These are phyloP conservation scores for Crepidotus variabilis DNA, from an alignment of 768 basidiomycete genomes.

Conservation along the genomic window DNA sequence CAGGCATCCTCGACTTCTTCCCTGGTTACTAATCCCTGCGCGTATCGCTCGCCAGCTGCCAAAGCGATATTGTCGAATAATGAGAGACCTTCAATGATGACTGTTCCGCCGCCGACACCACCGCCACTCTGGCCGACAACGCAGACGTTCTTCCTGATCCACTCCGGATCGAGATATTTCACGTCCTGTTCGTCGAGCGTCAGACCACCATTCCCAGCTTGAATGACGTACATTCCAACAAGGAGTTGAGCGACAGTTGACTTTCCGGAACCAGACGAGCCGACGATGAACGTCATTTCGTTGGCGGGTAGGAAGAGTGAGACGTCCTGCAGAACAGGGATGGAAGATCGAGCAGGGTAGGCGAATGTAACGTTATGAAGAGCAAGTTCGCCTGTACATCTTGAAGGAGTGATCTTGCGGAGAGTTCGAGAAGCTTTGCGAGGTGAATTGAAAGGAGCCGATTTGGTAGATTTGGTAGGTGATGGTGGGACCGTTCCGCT, in stretches of 20 bases:
- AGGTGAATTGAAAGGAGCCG: slow-evolving; percentile 52
- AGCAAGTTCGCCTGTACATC: slow-evolving; percentile 71
- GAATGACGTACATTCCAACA: slow-evolving; percentile 72
- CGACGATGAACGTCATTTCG: slow-evolving; percentile 89
- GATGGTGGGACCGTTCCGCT: slow-evolving; percentile 2
- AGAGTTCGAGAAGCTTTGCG: slow-evolving; percentile 48
- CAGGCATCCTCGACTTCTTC: slow-evolving; percentile 81
- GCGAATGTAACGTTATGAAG: slow-evolving; percentile 75
- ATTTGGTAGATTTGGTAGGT: slow-evolving; percentile 35
- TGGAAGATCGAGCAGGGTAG: slow-evolving; percentile 77
- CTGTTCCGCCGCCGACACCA: slow-evolving; percentile 68
- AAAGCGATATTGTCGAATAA: slow-evolving; percentile 7
- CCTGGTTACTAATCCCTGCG: slow-evolving; percentile 53
- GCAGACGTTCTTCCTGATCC: slow-evolving; percentile 66
- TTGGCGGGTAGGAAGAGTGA: slow-evolving; percentile 68
- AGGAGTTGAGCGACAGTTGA: slow-evolving; percentile 84
- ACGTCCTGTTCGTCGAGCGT: slow-evolving; percentile 80
- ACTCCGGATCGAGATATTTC: slow-evolving; percentile 67
- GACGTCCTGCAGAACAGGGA: slow-evolving; percentile 60
- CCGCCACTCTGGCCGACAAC: slow-evolving; percentile 70
- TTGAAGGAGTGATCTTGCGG: slow-evolving; percentile 60
- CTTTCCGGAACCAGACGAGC: slow-evolving; percentile 89
- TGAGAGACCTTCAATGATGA: slow-evolving; percentile 75
- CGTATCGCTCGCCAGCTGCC: slow-evolving; percentile 35
- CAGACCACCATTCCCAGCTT: slow-evolving; percentile 49